Evolutionary conservation across 2,329 filamentous ascomycete species (phyloP).

Genomic region (Cadophora malorum): DNA sequence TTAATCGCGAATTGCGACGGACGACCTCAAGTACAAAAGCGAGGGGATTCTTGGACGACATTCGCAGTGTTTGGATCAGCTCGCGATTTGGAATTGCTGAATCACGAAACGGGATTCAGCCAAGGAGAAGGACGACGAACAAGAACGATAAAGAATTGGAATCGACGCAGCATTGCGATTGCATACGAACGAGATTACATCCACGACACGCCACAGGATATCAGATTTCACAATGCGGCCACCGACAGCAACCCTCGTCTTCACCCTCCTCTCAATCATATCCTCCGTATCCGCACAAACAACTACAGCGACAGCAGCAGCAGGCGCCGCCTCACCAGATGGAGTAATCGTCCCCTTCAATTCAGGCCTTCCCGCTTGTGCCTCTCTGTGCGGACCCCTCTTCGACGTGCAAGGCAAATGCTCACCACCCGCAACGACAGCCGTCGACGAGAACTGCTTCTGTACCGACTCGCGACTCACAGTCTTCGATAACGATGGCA

Average conservation of each 20-base stretch:
- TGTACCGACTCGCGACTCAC: conserved; percentile 68
- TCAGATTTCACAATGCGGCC: conserved; percentile 22
- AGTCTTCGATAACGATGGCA: conserved; percentile 58
- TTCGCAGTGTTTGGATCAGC: not conserved
- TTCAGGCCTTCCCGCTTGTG: conserved; percentile 67
- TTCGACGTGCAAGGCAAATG: conserved; percentile 76
- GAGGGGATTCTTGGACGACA: not conserved
- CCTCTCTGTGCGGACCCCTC: conserved; percentile 62
- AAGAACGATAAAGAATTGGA: not conserved
- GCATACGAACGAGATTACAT: conserved; percentile 1
- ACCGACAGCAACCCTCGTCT: conserved; percentile 13
- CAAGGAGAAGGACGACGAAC: not conserved
- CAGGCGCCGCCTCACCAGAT: conserved; percentile 28
- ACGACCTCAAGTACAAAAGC: not conserved
- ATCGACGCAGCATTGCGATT: not conserved
- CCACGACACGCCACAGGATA: not conserved
- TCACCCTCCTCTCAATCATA: conserved; percentile 28
- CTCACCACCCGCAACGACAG: conserved; percentile 61
- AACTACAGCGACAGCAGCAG: conserved; percentile 52
- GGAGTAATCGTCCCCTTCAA: conserved; percentile 58
- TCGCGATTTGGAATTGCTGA: not conserved
- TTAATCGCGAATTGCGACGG: not conserved
- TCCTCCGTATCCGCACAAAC: conserved; percentile 30
- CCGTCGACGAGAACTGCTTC: conserved; percentile 73
- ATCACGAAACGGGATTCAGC: conserved; percentile 12